Evolutionary conservation across 495 filamentous ascomycete genomes (phyloP), one percentile per base, ranked within the genome.

Genomic region (Penicillium salamii): DNA sequence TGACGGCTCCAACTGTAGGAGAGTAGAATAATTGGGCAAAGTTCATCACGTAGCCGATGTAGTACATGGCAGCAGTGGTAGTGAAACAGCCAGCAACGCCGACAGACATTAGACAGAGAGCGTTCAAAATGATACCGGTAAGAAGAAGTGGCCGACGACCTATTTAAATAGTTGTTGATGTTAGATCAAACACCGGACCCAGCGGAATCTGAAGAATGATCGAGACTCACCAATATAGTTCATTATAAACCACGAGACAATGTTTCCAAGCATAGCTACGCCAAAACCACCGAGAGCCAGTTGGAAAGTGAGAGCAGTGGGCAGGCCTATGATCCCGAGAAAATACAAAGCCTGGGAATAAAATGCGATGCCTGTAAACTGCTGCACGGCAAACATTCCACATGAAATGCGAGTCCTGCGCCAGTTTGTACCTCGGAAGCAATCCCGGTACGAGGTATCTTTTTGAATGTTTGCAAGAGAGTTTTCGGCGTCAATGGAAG

Each of bases 341-440:
- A 52, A 46, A 17, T 52, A 52, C 3, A 52, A 38, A 7, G 28
- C 26, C 40, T 52, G 50, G 3, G 50, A 41, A 39, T 52, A 52
- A 7, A 52, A 37, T 32, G 50, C 50, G 1, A 46, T 46, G 1
- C 50, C 42, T 2, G 50, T 45, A 14, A 46, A 41, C 14, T 52
- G 50, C 8, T 46, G 50, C 12, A 52, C 50, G 2, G 31, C 19
- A 42, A 52, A 52, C 42, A 52, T 52, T 14, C 50, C 50, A 36
- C 50, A 46, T 5, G 50, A 35, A 15, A 52, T 46, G 2, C 50
- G 42, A 11, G 50, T 52, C 17, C 50, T 34, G 1, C 50, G 50
- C 28, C 36, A 52, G 11, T 52, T 24, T 12, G 42, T 46, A 18
- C 36, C 35, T 5, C 36, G 26, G 28, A 52, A 46, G n/a, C 50